phyloP scores from a whole-genome alignment of 257 asterid species.

The Ehretia macrophylla region DNA sequence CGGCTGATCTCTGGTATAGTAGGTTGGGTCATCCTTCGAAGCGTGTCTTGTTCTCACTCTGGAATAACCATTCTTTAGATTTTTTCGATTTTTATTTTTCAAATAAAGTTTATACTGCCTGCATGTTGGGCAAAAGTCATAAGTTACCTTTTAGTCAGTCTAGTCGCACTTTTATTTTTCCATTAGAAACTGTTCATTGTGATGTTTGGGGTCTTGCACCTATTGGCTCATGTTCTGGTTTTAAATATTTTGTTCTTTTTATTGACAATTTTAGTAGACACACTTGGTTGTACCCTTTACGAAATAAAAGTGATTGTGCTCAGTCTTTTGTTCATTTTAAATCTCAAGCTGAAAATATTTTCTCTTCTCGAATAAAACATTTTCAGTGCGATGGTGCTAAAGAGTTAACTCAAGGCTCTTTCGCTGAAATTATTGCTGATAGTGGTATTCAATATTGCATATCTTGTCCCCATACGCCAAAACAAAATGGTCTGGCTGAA shows the following conservation, averaged over 20 bases:
- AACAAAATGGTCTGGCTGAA: background rate
- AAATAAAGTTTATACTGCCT: background rate
- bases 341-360: background rate
- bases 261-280: background rate
- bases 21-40: too few species aligned
- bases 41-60: too few species aligned
- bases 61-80: too few species aligned
- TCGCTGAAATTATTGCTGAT: too few species aligned
- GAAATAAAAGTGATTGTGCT: background rate
- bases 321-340: background rate
- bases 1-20: too few species aligned
- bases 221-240: background rate
- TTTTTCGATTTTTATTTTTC: too few species aligned
- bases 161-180: background rate
- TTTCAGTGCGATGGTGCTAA: background rate
- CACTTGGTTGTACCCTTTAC: background rate
- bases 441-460: background rate
- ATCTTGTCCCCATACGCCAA: background rate
- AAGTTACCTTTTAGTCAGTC: background rate
- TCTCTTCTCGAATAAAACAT: background rate
- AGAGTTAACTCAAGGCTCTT: background rate
- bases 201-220: background rate
- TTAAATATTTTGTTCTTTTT: background rate
- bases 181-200: background rate
- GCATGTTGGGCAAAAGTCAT: background rate